Conservation (phyloP, 495 filamentous ascomycete species). For the Penicillium desertorum region DNA sequence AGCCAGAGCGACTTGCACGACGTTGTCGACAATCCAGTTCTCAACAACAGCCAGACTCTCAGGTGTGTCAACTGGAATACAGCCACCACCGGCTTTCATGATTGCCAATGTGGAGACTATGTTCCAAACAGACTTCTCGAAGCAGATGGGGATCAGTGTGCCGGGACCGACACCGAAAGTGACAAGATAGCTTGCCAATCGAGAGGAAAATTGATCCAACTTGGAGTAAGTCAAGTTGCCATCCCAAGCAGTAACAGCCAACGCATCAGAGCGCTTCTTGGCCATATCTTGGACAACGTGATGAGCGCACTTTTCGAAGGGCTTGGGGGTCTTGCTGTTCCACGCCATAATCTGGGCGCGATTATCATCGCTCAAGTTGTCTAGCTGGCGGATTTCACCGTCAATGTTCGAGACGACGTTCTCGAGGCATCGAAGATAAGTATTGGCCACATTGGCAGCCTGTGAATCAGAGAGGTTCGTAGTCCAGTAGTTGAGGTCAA, state of each 20-base stretch:
- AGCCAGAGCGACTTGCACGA: constrained; percentile 44
- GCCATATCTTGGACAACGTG: constrained; percentile 44
- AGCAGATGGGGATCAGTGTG: constrained; percentile 38
- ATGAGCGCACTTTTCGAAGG: constrained; percentile 43
- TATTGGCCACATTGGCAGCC: constrained; percentile 51
- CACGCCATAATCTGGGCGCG: constrained; percentile 41
- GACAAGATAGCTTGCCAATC: constrained; percentile 45
- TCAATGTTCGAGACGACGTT: constrained; percentile 41
- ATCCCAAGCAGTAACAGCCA: constrained; percentile 52
- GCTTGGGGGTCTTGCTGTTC: constrained; percentile 43
- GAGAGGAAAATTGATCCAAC: constrained; percentile 46
- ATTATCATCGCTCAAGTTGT: constrained; percentile 39
- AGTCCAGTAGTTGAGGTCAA: constrained; percentile 60
- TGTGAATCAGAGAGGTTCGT: constrained; percentile 47
- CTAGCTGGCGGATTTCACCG: constrained; percentile 36
- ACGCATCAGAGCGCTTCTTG: constrained; percentile 32
- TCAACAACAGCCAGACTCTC: constrained; percentile 30
- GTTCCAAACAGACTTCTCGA: constrained; percentile 44
- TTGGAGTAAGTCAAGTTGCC: constrained; percentile 50
- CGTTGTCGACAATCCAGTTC: constrained; percentile 41
- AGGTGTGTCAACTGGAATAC: constrained; percentile 37
- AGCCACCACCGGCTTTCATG: constrained; percentile 47
- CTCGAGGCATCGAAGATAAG: constrained; percentile 46
- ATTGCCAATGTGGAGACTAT: constrained; percentile 43
- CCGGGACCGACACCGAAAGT: constrained; percentile 42